These are phyloP conservation scores for Penicillium sp. DNA, from an alignment of 2,329 filamentous ascomycete species.

Conservation along the genomic window DNA sequence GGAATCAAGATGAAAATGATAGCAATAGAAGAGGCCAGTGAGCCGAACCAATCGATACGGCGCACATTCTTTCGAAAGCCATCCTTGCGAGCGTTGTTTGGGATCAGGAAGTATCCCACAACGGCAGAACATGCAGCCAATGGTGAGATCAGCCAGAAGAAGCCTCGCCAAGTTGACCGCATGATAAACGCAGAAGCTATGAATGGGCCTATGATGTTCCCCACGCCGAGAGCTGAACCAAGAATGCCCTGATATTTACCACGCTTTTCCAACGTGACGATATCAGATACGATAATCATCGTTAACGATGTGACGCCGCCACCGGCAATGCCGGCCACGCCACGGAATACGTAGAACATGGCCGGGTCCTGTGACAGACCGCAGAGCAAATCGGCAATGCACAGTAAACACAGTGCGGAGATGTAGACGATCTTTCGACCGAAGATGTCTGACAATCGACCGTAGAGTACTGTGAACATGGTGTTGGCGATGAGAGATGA, in stretches of 20 bases:
- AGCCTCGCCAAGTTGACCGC: constrained; percentile 42
- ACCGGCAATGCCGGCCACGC: constrained; percentile 56
- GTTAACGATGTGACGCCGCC: constrained; percentile 56
- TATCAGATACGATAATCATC: constrained; percentile 59
- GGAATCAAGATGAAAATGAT: constrained; percentile 60
- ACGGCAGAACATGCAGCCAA: constrained; percentile 46
- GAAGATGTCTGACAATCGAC: constrained; percentile 57
- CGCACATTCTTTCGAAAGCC: constrained; percentile 46
- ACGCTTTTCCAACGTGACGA: constrained; percentile 55
- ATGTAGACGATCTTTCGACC: constrained; percentile 57
- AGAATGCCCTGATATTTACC: constrained; percentile 52
- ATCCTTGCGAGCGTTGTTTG: constrained; percentile 47
- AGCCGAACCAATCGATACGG: constrained; percentile 57
- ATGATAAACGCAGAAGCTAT: constrained; percentile 45
- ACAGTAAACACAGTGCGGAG: constrained; percentile 49
- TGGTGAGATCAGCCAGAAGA: constrained; percentile 52
- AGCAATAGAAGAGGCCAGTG: constrained; percentile 51
- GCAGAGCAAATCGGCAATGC: constrained; percentile 56
- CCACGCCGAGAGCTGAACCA: constrained; percentile 42
- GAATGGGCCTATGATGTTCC: constrained; percentile 47
- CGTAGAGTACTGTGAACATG: constrained; percentile 61
- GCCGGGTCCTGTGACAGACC: constrained; percentile 52
- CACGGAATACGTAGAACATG: constrained; percentile 59
- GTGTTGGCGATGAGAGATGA: constrained; percentile 64
- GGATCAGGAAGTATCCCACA: constrained; percentile 49